phyloP scores from a whole-genome alignment of 2,329 filamentous ascomycete genomes.

The Aureobasidium namibiae region DNA sequence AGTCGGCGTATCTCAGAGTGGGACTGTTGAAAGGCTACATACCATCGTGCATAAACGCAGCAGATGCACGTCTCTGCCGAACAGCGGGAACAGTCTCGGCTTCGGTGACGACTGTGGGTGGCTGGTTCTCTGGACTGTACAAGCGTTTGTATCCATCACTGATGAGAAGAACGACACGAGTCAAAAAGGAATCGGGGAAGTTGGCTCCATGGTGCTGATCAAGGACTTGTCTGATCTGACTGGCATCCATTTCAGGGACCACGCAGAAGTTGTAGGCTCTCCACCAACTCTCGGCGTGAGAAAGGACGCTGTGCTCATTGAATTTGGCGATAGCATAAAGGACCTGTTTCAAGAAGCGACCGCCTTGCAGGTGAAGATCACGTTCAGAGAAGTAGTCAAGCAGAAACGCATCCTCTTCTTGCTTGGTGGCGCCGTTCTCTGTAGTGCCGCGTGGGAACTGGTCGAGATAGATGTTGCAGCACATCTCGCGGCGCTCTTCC shows the following conservation, averaged over 20 bases:
- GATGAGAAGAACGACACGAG: slow-evolving; percentile 14
- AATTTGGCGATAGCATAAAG: slow-evolving; percentile 25
- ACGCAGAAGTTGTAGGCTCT: slow-evolving; percentile 17
- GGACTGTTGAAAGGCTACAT: not conserved
- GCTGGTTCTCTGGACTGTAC: not conserved
- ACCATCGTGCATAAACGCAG: not conserved
- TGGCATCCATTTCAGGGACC: slow-evolving; percentile 17
- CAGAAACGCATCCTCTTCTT: slow-evolving; percentile 26
- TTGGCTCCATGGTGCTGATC: slow-evolving; percentile 11
- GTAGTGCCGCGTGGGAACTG: slow-evolving; percentile 23
- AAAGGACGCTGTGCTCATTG: slow-evolving; percentile 22
- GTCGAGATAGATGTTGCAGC: slow-evolving; percentile 24
- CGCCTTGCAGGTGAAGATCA: slow-evolving; percentile 24
- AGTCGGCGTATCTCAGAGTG: not conserved
- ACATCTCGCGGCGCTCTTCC: slow-evolving; percentile 19
- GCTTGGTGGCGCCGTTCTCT: slow-evolving; percentile 15
- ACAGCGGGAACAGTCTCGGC: not conserved
- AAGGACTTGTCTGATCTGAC: slow-evolving; percentile 20
- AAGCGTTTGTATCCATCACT: slow-evolving; percentile 2
- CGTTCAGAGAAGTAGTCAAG: slow-evolving; percentile 20
- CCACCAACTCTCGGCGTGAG: slow-evolving; percentile 19
- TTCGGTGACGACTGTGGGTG: not conserved
- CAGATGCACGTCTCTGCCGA: too few relatives aligned
- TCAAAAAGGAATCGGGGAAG: slow-evolving; percentile 16
- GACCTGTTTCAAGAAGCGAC: slow-evolving; percentile 28